Evolutionary conservation across 768 basidiomycete species (phyloP).

Genomic region (Kwoniella pini): DNA sequence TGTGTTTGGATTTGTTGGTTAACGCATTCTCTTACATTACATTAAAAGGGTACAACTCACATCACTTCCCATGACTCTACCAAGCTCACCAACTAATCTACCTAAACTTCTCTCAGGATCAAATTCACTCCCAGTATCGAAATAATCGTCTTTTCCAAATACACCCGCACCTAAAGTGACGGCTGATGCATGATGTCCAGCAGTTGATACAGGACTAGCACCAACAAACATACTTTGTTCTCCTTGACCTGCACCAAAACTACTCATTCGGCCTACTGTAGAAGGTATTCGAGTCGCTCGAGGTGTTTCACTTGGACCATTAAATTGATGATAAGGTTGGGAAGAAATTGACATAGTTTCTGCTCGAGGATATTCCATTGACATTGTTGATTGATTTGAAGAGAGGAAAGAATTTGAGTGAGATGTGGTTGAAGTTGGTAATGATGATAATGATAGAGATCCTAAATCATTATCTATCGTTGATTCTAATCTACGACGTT

Average conservation of each 20-base stretch:
- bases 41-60: no score
- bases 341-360: conserved; percentile 13
- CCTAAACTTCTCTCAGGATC: conserved; percentile 52
- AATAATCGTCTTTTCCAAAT: conserved; percentile 60
- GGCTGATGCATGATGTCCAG: conserved; percentile 84
- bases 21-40: no score
- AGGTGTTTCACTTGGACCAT: conserved; percentile 39
- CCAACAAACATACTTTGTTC: conserved; percentile 34
- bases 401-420: conserved; percentile 18
- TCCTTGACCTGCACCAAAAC: conserved; percentile 1
- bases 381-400: conserved; percentile 16
- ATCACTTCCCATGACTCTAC: conserved; percentile 39
- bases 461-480: conserved; percentile 46
- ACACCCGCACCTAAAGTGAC: conserved; percentile 84
- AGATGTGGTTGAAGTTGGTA: conserved; percentile 16
- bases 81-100: conserved; percentile 48
- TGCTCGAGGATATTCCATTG: conserved; percentile 27
- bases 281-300: conserved; percentile 13
- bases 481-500: conserved; percentile 43
- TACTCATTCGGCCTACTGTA: background rate
- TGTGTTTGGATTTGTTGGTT: no score
- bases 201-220: conserved; percentile 64
- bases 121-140: conserved; percentile 65
- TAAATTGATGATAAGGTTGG: background rate
- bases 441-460: conserved; percentile 31